These are phyloP conservation scores for baker's yeast (Saccharomyces cerevisiae) DNA, from an alignment of 805 yeast genomes.

Conservation along the genomic window DNA sequence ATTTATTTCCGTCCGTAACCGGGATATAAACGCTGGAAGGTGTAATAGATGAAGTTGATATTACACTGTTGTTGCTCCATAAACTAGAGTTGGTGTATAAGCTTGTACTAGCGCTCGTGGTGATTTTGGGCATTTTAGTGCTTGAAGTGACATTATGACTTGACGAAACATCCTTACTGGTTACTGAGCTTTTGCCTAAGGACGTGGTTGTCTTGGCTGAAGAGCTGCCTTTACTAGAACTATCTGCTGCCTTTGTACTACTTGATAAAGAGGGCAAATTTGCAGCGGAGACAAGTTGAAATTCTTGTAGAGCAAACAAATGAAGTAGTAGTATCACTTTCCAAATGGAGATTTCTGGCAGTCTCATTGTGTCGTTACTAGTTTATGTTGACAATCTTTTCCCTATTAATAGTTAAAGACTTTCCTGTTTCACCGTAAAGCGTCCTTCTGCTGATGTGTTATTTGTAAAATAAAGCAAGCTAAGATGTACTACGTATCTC, in stretches of 20 bases:
- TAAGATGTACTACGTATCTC: neutral
- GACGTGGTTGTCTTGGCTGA: conserved; percentile 1
- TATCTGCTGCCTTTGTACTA: neutral
- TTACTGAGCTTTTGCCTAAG: neutral
- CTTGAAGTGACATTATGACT: neutral
- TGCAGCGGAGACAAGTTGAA: neutral
- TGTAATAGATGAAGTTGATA: neutral
- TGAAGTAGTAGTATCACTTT: neutral
- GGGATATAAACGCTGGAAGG: conserved; percentile 18
- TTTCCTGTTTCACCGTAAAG: neutral
- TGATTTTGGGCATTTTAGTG: neutral
- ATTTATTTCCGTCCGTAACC: conserved; percentile 41
- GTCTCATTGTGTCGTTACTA: neutral
- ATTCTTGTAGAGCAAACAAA: neutral
- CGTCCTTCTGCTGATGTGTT: neutral
- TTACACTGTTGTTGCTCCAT: neutral
- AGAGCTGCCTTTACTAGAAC: neutral
- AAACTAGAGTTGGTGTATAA: neutral
- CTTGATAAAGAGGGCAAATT: neutral
- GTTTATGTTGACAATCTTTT: neutral
- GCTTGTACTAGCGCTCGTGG: neutral
- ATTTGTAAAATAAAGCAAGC: neutral
- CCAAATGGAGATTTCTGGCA: neutral
- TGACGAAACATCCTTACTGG: neutral
- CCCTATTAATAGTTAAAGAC: neutral